Evolutionary conservation across 768 basidiomycete genomes (phyloP).

Genomic region (Leccinum ochraceum): DNA sequence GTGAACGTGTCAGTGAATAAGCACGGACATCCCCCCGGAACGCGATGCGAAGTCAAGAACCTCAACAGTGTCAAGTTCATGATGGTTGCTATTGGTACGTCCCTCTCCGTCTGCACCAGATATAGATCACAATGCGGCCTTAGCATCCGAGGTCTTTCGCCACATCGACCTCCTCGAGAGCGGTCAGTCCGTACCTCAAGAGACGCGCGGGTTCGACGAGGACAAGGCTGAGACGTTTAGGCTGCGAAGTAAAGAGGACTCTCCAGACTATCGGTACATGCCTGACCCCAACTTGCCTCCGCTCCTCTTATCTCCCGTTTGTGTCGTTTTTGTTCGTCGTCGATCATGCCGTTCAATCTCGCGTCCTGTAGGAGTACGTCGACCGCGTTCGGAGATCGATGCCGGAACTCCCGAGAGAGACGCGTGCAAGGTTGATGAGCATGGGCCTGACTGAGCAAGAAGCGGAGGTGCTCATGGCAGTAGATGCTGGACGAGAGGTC

Average conservation of each 20-base stretch:
- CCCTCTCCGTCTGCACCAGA: background rate
- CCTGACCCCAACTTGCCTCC: slow-evolving; percentile 93
- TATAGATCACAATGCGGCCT: background rate
- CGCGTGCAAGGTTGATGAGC: slow-evolving; percentile 54
- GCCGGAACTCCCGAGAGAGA: slow-evolving; percentile 76
- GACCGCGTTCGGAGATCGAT: slow-evolving; percentile 49
- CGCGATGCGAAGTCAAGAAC: slow-evolving; percentile 96
- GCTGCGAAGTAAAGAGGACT: slow-evolving; percentile 88
- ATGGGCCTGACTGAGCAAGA: slow-evolving; percentile 63
- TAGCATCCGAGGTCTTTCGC: slow-evolving; percentile 80
- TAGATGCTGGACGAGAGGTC: slow-evolving; percentile 68
- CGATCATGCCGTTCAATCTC: background rate
- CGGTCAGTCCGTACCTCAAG: slow-evolving; percentile 59
- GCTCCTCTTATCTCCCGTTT: slow-evolving; percentile 56
- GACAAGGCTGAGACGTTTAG: slow-evolving; percentile 76
- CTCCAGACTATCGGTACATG: slow-evolving; percentile 97
- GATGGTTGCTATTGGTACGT: slow-evolving; percentile 79
- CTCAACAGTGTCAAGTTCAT: slow-evolving; percentile 89
- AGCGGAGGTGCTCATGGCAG: slow-evolving; percentile 69
- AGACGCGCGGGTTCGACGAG: slow-evolving; percentile 92
- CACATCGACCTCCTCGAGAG: slow-evolving; percentile 62
- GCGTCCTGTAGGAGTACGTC: slow-evolving; percentile 58
- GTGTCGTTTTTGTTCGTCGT: slow-evolving; percentile 3
- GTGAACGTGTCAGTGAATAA: slow-evolving; percentile 92
- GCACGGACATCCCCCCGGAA: slow-evolving; percentile 62